Evolutionary conservation across 108 stramenopile species (phyloP).

Genomic region (Skeletonema costatum): DNA sequence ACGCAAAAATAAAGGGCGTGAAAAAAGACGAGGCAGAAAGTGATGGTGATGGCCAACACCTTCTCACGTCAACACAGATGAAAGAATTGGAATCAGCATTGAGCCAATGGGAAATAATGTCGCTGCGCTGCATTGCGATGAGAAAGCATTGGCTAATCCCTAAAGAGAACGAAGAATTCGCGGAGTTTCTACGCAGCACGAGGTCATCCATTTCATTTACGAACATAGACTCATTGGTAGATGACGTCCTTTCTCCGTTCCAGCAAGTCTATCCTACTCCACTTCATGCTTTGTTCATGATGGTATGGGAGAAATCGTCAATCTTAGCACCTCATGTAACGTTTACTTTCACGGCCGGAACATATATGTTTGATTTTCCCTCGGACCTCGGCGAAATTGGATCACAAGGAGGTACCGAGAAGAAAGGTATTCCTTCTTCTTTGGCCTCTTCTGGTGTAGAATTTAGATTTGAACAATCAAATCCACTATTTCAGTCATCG

Average conservation of each 20-base stretch:
- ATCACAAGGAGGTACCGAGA: background rate
- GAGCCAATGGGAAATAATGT: constrained; percentile 19
- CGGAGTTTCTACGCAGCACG: constrained; percentile 13
- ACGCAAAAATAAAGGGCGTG: constrained; percentile 18
- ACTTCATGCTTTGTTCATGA: constrained; percentile 7
- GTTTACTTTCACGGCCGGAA: background rate
- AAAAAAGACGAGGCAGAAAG: background rate
- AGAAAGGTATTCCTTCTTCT: background rate
- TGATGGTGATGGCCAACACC: background rate
- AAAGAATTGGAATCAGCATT: constrained; percentile 19
- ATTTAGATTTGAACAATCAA: background rate
- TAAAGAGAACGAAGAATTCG: constrained; percentile 11
- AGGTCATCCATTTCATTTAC: constrained; percentile 10
- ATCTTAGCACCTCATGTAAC: constrained; percentile 5
- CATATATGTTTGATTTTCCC: constrained; percentile 12
- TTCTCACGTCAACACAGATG: background rate
- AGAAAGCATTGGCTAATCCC: constrained; percentile 19
- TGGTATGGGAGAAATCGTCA: constrained; percentile 9
- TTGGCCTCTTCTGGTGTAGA: background rate
- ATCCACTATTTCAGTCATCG: background rate
- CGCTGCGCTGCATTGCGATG: constrained; percentile 20
- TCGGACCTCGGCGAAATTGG: background rate
- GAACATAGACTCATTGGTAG: background rate
- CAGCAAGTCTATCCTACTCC: constrained; percentile 19
- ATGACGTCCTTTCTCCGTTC: constrained; percentile 2